Base-by-base conservation (phyloP, 1,284 basidiomycete species). In the Erythrobasidium hasegawianum region DNA sequence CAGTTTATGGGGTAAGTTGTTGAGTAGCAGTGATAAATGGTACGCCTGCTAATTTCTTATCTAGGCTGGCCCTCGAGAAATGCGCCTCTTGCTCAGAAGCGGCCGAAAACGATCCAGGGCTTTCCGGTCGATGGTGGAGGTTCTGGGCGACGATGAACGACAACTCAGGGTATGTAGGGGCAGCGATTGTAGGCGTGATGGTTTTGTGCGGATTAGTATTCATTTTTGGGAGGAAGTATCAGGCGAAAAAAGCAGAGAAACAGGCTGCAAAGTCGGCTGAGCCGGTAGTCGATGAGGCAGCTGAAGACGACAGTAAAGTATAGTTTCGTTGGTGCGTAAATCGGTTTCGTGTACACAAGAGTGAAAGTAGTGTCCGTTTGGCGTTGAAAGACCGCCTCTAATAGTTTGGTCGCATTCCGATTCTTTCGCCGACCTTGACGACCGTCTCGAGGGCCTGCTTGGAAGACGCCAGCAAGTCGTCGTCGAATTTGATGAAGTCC, bases 401-500 rank as follows among this genome's bases (percentile, higher is more conserved):
- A 18, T 47, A 22, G 16, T 47, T 49, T 39, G 47, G 54, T 22
- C 61, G 29, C 3, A 43, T 57, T 41, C 40, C 61, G 29, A 64
- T 64, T 14, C 54, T 41, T 11, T 64, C 61, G 39, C 61, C 61
- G 16, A 65, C 62, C 22, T 49, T 49, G 33, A 65, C 62, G 9
- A 52, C 55, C n/a, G 62, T 65, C 40, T 65, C 62, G 24, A 65
- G 20, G 26, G 29, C 62, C 13, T 57, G 20, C 24, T 58, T 57
- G 2, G 62, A 65, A 22, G 55, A 50, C 3, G 41, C 39, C 27
- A 65, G 33, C 5, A 65, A 38, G 33, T 65, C 62, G 26, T 81
- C 77, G 72, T 92, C 89, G 73, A 79, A 87, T 76, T 80, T 72
- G 27, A 89, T 77, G 57, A 82, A 70, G 2, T 82, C 83, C 58